Evolutionary conservation across 2,329 filamentous ascomycete genomes (phyloP), one percentile per base, ranked within the genome.

Genomic region (Colletotrichum sp.): DNA sequence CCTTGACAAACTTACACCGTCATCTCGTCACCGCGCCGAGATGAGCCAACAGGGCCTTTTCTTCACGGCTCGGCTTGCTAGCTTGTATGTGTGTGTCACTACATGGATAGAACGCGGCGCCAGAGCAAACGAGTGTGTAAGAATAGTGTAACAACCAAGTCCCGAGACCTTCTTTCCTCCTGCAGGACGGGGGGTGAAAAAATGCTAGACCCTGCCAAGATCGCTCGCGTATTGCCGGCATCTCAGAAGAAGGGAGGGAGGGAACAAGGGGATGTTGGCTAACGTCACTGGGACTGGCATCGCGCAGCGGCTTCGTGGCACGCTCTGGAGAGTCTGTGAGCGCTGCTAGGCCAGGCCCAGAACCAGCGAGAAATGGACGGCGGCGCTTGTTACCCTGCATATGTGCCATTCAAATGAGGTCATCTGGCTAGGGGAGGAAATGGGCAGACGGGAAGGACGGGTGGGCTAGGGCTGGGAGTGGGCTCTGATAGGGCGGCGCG

Each of bases 1-100:
- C 43, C 67, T 58, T 55, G 63, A 77, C 58, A 65, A 70, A 36
- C 52, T 43, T 28, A 34, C 66, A 34, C 52, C 67, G 65, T 67
- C 72, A 72, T 61, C 52, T 72, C 72, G 75, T 77, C 75, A 75
- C 67, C 55, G 64, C 57, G 55, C 73, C 72, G 75, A 65, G 61
- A 43, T 28, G 21, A 72, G 52, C 72, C 57, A 69, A 55, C 28
- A 10, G 32, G 34, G 52, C 13, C 12, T 43, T 68, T 68, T 57
- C 55, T 72, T 64, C 30, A 30, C 38, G 28, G 43, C 65, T 73
- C 38, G 21, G 70, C 24, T 36, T 70, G 69, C 28, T 34, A 21
- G 65, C 28, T n/a, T 16, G 58, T 21, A 32, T 61, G 58, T 61
- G 28, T 24, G 36, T 61, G 57, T 26, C 38, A 63, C 67, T 63